Evolutionary conservation across 192 early-diverging fungal genomes (phyloP), one percentile per base, ranked within the genome.

Genomic region (Thoreauomyces humboldtii): DNA sequence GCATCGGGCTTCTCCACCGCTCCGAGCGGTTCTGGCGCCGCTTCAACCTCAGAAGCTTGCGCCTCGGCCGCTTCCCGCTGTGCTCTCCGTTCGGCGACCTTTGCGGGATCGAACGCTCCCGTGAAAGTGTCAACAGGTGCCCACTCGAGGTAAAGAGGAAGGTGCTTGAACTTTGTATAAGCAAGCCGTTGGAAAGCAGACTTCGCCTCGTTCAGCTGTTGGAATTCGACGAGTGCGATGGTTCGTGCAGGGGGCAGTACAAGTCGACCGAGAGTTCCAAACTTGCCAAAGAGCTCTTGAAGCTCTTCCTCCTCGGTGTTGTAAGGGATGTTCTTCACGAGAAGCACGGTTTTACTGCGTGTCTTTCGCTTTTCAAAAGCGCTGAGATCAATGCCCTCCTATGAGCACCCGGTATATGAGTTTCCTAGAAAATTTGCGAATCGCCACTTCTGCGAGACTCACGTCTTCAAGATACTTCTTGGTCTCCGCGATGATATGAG

Each of bases 311-410:
- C 89, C 14, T 83, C 87, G 15, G 91, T 89, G 55, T 80, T 81
- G 54, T 76, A 88, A 3, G 94, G 88, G 35, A 99, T 92, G 73
- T 99, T 99, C 77, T 99, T 99, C 51, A 96, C 92, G 33, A 99
- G 72, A 32, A 99, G 90, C 3, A 95, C 87, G 28, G 91, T 94
- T 29, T 92, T 90, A 67, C 89, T 91, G 43, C 92, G 87, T 38
- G 88, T 85, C 56, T 87, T 87, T 62, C 81, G 77, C 48, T 72
- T 67, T 24, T 60, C 53, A 78, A 99, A 97, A 0, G 87, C 76
- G 46, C 89, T 84, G 22, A 99, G 75, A 19, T 77, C 71, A 34
- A 98, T 89, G 11, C 92, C 94, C 44, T 94, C 86, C 58, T 79
- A 44, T 32, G n/a, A 71, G 47, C 2, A 29, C 22, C 27, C 22